Conservation (phyloP, 257 asterid species). For the Capsicum baccatum region DNA sequence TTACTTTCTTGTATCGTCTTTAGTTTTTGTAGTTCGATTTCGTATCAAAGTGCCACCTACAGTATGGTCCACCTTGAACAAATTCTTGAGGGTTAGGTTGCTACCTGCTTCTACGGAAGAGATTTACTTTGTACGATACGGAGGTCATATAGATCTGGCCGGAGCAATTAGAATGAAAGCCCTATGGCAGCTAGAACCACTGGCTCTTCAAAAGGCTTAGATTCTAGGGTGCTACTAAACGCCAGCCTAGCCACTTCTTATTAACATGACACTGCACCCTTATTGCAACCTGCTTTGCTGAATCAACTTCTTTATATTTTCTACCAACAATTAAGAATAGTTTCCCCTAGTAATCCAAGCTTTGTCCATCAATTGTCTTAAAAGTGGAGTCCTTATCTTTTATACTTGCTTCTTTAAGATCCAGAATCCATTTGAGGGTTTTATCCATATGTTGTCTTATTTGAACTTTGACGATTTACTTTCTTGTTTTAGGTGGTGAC, state of each 20-base stretch:
- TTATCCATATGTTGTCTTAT: background rate
- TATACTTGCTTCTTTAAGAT: slow-evolving; percentile 8
- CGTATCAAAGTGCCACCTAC: background rate
- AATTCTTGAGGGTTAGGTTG: slow-evolving; percentile 14
- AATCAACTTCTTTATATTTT: background rate
- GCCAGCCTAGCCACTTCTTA: background rate
- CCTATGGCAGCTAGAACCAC: background rate
- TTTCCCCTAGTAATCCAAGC: background rate
- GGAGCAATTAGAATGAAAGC: background rate
- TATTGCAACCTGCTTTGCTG: background rate
- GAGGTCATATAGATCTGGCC: slow-evolving; percentile 16
- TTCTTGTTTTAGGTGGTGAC: slow-evolving; percentile 78
- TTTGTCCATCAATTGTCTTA: background rate
- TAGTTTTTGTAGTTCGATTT: too few species aligned
- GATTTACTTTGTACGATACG: background rate
- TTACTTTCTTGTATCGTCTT: too few species aligned
- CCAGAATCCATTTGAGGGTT: background rate
- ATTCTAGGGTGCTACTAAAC: background rate
- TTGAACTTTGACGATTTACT: background rate
- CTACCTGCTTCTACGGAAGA: slow-evolving; percentile 21
- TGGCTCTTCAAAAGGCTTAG: background rate
- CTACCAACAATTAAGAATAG: background rate
- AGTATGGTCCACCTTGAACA: background rate
- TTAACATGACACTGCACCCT: background rate
- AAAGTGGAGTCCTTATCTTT: background rate